Base-by-base conservation (phyloP, 768 basidiomycete genomes). In the Trametes cingulata region DNA sequence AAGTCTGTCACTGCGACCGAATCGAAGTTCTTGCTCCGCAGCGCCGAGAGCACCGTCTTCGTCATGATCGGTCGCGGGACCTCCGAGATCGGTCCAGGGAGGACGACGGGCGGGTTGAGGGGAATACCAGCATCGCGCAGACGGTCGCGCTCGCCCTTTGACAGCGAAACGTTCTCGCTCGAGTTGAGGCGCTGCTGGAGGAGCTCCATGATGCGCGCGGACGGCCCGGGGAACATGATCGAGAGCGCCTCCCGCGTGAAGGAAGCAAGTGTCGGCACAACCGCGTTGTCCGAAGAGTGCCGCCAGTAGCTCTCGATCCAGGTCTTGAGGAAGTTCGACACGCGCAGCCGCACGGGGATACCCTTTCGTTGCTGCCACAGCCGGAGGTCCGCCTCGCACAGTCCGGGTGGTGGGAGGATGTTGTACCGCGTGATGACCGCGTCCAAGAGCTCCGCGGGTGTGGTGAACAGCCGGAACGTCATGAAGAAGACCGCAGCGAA, bases 271-370 rank as follows among this genome's bases (percentile, higher is more conserved):
- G 77, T 69, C 17, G 78, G 78, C 41, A 91, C 75, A 17, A 88
- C 86, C 8, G 76, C 76, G 59, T 85, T 82, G 71, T 98, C 97
- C 10, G 83, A 78, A 0, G 82, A 80, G n/a, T 85, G 72, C 7
- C 88, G 82, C 95, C 96, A 98, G 73, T 96, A 88, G 62, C 80
- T 78, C 72, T 98, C 95, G 51, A 97, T 79, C 97, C 97, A 99
- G 12, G 82, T 81, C 78, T 95, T 98, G 76, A 98, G 83, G 70
- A 98, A 87, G 72, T 96, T 96, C 45, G 90, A 90, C 39, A 98
- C 88, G 33, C 97, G 85, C 56, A 98, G 76, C 41, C 96, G 90
- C 40, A 98, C 88, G 7, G 96, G 95, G 5, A 92, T 82, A 20
- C 90, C 90, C 75, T 97, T 98, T 52, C 82, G 79, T 65, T 93